Evolutionary conservation across 148 eudicot genomes (phyloP).

Genomic region (Dysphania ambrosioides): DNA sequence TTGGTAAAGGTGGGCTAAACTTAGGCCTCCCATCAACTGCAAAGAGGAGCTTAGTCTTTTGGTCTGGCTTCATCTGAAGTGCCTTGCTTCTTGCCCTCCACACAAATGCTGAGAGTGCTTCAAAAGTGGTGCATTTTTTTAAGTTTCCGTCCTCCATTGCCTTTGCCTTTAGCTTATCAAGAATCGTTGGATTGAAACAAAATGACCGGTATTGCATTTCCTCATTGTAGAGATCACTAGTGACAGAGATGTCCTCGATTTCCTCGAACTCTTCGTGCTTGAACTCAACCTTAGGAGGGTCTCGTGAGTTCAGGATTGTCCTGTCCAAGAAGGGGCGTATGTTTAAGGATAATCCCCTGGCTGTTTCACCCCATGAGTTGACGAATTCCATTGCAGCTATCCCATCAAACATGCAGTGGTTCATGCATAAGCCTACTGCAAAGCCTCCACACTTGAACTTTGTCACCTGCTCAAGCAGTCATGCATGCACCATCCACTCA

Average conservation of each 20-base stretch:
- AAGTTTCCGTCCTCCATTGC: conserved; percentile 38
- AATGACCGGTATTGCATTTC: conserved; percentile 41
- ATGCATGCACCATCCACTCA: background rate
- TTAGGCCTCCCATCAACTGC: conserved; percentile 55
- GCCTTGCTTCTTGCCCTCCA: conserved; percentile 58
- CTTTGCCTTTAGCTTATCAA: conserved; percentile 35
- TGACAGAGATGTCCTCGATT: conserved; percentile 35
- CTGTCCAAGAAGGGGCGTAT: conserved; percentile 43
- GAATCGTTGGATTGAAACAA: conserved; percentile 32
- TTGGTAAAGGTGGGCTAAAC: conserved; percentile 41
- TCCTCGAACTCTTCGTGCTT: conserved; percentile 45
- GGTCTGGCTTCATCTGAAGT: conserved; percentile 32
- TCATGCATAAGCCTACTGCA: conserved; percentile 42
- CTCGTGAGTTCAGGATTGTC: conserved; percentile 33
- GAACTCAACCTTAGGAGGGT: conserved; percentile 48
- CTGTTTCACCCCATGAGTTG: conserved; percentile 54
- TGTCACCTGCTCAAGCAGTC: conserved; percentile 41
- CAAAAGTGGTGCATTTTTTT: conserved; percentile 42
- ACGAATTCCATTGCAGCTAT: conserved; percentile 53
- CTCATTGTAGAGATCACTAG: conserved; percentile 25
- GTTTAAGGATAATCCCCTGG: conserved; percentile 39
- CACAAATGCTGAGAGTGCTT: conserved; percentile 49
- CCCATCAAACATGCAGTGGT: conserved; percentile 55
- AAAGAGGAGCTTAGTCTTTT: conserved; percentile 46
- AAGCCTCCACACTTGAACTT: conserved; percentile 62